These are phyloP conservation scores for Davidsoniella virescens DNA, from an alignment of 2,329 filamentous ascomycete genomes.

Conservation along the genomic window DNA sequence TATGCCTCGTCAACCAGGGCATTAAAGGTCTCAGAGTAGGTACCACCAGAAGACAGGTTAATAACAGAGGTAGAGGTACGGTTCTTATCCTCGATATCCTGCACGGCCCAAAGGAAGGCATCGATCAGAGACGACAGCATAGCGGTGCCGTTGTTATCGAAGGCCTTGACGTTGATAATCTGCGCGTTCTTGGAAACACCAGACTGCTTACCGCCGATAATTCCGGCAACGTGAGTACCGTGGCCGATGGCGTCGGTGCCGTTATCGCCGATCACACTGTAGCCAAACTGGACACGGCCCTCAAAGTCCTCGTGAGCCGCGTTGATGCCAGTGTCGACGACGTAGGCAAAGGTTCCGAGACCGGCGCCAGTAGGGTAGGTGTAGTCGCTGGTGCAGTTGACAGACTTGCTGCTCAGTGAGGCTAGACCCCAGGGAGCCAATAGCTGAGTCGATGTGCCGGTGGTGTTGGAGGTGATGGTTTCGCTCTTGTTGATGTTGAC, in stretches of 20 bases:
- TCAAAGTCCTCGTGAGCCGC: constrained; percentile 16
- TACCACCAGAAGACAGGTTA: constrained; percentile 26
- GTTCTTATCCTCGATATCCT: constrained; percentile 19
- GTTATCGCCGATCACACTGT: constrained; percentile 17
- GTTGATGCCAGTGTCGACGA: constrained; percentile 18
- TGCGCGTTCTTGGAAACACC: constrained; percentile 27
- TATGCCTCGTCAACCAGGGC: constrained; percentile 16
- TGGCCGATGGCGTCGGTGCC: constrained; percentile 23
- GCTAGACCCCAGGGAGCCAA: constrained; percentile 21
- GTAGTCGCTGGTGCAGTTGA: constrained; percentile 15
- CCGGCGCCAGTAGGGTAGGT: constrained; percentile 15
- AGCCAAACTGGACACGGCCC: constrained; percentile 16
- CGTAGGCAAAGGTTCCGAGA: constrained; percentile 16
- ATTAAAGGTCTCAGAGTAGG: constrained; percentile 11
- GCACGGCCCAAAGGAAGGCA: constrained; percentile 22
- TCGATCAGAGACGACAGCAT: constrained; percentile 19
- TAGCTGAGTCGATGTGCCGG: constrained; percentile 44
- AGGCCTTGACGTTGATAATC: constrained; percentile 31
- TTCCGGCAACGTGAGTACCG: constrained; percentile 24
- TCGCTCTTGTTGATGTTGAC: not conserved
- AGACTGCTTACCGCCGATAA: constrained; percentile 15
- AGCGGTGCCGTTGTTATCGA: constrained; percentile 18
- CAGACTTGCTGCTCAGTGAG: constrained; percentile 19
- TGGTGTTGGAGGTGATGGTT: constrained; percentile 2
- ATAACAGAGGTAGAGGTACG: constrained; percentile 23